Evolutionary conservation across 2,329 filamentous ascomycete species (phyloP).

Genomic region (Phyllosticta citribraziliensis): DNA sequence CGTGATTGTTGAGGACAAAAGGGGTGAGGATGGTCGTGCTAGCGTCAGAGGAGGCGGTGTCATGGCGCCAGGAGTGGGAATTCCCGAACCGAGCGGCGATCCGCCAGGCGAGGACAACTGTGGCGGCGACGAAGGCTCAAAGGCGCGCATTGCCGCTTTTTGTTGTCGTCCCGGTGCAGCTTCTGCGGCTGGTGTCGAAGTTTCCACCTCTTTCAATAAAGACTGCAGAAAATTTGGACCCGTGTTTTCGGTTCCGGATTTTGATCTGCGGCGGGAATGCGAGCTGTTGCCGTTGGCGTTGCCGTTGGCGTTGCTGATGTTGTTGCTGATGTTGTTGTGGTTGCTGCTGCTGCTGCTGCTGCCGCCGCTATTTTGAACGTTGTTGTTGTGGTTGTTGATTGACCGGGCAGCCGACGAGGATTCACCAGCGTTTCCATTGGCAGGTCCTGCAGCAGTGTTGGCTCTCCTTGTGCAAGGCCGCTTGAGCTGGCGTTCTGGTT

Average conservation of each 20-base stretch:
- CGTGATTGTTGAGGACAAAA: conserved; percentile 61
- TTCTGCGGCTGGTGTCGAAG: conserved; percentile 5
- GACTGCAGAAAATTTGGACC: conserved; percentile 60
- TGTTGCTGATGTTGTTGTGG: conserved; percentile 30
- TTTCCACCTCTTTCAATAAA: conserved; percentile 59
- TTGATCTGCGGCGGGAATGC: conserved; percentile 19
- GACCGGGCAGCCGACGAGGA: conserved; percentile 1
- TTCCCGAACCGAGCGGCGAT: conserved; percentile 55
- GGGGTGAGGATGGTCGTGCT: conserved; percentile 54
- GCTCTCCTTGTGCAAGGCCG: conserved; percentile 70
- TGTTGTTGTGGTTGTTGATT: conserved; percentile 17
- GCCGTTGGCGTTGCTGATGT: conserved; percentile 19
- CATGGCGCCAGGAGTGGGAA: conserved; percentile 57
- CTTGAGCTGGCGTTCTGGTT: conserved; percentile 77
- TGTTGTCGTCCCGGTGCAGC: conserved; percentile 34
- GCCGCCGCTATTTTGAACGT: no score
- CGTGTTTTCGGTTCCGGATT: conserved; percentile 21
- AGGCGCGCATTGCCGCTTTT: conserved; percentile 28
- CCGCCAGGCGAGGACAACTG: conserved; percentile 53
- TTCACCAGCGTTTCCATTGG: conserved; percentile 13
- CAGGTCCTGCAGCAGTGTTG: conserved; percentile 40
- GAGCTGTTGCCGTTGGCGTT: neutral
- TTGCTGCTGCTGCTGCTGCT: neutral
- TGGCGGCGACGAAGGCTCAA: conserved; percentile 32
- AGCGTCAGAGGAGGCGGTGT: conserved; percentile 59